phyloP scores from a whole-genome alignment of 768 basidiomycete genomes.

The Pleurotus platypus region DNA sequence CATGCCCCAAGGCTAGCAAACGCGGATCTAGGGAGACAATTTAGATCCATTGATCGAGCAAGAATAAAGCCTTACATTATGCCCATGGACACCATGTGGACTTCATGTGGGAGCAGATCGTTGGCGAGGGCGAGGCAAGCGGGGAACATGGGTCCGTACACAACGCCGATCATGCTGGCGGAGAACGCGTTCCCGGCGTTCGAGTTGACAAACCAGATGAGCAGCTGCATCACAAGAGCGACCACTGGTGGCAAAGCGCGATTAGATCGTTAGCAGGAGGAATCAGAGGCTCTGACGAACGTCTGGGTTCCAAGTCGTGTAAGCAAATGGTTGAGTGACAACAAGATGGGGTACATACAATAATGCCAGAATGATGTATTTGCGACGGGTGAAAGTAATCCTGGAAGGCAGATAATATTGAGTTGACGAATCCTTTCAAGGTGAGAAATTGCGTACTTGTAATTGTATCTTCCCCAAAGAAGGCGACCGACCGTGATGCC shows the following conservation, averaged over 20 bases:
- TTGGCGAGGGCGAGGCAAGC: slow-evolving; percentile 40
- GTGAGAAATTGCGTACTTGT: slow-evolving; percentile 26
- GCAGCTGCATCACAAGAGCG: slow-evolving; percentile 45
- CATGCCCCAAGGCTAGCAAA: slow-evolving; percentile 43
- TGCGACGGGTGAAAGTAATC: slow-evolving; percentile 38
- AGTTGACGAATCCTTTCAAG: not conserved
- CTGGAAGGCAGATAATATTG: slow-evolving; percentile 19
- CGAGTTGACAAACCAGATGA: slow-evolving; percentile 48
- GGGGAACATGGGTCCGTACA: slow-evolving; percentile 51
- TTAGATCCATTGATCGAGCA: not conserved
- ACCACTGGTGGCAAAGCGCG: slow-evolving; percentile 23
- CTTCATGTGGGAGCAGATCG: slow-evolving; percentile 41
- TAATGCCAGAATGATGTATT: slow-evolving; percentile 38
- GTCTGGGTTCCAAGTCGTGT: too few species aligned
- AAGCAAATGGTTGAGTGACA: too few species aligned
- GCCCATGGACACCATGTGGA: slow-evolving; percentile 50
- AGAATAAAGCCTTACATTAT: slow-evolving; percentile 36
- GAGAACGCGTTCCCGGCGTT: slow-evolving; percentile 44
- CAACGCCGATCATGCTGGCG: slow-evolving; percentile 40
- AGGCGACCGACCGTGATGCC: slow-evolving; percentile 49
- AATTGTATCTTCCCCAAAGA: slow-evolving; percentile 43
- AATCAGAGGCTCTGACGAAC: too few species aligned
- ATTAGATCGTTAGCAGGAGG: too few species aligned
- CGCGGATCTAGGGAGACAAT: slow-evolving; percentile 31
- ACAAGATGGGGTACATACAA: slow-evolving; percentile 46